A percentile compares a stretch with the other conserved stretches of the same genome.
These are phyloP conservation scores for Annulohypoxylon moriforme DNA, from an alignment of 495 filamentous ascomycete species.

Conservation along the genomic window DNA sequence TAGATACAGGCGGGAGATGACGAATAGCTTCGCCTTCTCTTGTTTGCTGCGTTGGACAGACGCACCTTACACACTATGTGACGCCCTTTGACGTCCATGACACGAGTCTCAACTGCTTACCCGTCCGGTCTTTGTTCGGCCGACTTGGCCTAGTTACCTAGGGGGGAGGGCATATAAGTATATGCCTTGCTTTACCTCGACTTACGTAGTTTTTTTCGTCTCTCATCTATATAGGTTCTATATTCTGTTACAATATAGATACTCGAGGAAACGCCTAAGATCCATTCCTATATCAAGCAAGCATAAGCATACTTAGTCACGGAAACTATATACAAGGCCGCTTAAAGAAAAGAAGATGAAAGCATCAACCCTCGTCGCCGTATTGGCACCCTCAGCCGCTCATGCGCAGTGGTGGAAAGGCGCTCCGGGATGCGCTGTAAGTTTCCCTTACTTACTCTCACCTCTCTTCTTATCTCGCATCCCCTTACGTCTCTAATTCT, in stretches of 20 bases:
- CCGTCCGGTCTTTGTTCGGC: conserved; percentile 42
- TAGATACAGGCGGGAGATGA: conserved; percentile 3
- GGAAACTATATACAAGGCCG: conserved; percentile 3
- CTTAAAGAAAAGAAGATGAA: conserved; percentile 38
- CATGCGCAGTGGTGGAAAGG: conserved; percentile 55
- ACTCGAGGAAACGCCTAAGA: background rate
- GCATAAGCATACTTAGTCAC: background rate
- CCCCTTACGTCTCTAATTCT: background rate
- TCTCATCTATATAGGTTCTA: background rate
- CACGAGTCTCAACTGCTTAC: conserved; percentile 33
- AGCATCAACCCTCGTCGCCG: conserved; percentile 29
- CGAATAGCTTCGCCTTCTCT: conserved; percentile 12
- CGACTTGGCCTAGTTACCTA: background rate
- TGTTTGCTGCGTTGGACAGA: conserved; percentile 7
- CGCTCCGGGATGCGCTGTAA: conserved; percentile 58
- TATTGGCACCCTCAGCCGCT: conserved; percentile 32
- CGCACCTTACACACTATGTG: conserved; percentile 16
- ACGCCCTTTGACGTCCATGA: conserved; percentile 25
- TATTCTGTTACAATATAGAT: conserved; percentile 7
- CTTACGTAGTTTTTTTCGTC: background rate
- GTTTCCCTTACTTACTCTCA: conserved; percentile 29
- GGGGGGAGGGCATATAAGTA: conserved; percentile 32
- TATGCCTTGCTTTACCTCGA: conserved; percentile 25
- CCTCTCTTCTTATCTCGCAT: background rate
- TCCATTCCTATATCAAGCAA: background rate